phyloP scores from a whole-genome alignment of 208 protist genomes.

The Endotrypanum monterogeii region DNA sequence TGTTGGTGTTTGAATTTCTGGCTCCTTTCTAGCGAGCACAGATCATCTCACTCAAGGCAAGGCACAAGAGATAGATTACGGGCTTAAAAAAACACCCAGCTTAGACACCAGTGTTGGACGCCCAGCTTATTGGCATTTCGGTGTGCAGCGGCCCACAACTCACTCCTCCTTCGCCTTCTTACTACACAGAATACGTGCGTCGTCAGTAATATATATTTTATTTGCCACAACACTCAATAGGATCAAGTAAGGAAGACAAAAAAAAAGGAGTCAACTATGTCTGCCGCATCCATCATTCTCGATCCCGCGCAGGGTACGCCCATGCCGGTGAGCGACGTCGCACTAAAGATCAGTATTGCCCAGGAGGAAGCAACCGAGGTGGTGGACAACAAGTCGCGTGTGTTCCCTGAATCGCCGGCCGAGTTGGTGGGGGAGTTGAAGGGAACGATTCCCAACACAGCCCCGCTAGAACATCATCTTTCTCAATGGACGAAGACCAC shows the following conservation, averaged over 20 bases:
- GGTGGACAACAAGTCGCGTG: slow-evolving; percentile 30
- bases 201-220: no score
- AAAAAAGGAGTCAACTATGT: neutral
- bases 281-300: slow-evolving; percentile 16
- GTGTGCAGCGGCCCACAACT: neutral
- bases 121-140: neutral
- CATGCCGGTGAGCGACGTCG: slow-evolving; percentile 18
- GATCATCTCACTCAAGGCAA: neutral
- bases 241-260: neutral
- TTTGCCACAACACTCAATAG: neutral
- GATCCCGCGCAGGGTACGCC: slow-evolving; percentile 15
- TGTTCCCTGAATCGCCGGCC: slow-evolving; percentile 20
- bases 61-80: neutral
- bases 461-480: slow-evolving; percentile 42
- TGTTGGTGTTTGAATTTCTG: neutral
- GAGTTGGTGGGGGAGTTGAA: slow-evolving; percentile 3
- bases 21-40: neutral
- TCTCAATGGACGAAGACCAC: slow-evolving; percentile 42
- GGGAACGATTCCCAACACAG: slow-evolving; percentile 10
- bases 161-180: neutral
- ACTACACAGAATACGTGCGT: neutral
- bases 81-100: neutral
- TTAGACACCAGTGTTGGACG: neutral
- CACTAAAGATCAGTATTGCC: slow-evolving; percentile 26
- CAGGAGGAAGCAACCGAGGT: slow-evolving; percentile 22